These are phyloP conservation scores for Climacium dendroides DNA, from an alignment of 225 moss, liverwort and hornwort genomes.

Conservation along the genomic window DNA sequence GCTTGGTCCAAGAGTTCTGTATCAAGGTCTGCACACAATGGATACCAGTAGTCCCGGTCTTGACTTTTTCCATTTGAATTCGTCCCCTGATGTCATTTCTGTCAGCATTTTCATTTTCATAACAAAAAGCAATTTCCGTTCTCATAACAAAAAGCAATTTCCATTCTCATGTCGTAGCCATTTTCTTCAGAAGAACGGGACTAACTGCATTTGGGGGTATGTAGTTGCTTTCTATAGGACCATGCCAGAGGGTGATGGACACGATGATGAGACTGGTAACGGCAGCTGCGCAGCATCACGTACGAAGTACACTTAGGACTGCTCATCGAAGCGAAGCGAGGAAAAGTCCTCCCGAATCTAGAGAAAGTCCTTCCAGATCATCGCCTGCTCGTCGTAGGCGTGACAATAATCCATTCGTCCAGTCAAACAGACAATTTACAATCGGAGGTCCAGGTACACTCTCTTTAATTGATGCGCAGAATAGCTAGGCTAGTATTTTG, in stretches of 20 bases:
- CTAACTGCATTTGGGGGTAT: slow-evolving; percentile 1
- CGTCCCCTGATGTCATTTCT: not conserved
- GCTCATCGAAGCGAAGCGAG: not conserved
- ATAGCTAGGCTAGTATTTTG: not conserved
- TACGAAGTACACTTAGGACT: not conserved
- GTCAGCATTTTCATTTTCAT: not conserved
- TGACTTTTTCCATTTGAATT: not conserved
- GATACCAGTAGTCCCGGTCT: not conserved
- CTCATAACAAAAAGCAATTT: not conserved
- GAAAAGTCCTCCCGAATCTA: not conserved
- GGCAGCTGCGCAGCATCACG: slow-evolving; percentile 1
- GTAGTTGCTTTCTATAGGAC: slow-evolving; percentile 11
- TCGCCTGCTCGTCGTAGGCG: not conserved
- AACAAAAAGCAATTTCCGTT: not conserved
- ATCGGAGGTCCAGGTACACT: not conserved
- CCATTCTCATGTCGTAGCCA: not conserved
- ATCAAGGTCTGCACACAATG: not conserved
- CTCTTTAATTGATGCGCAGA: not conserved
- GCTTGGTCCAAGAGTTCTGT: not conserved
- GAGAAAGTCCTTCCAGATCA: not conserved
- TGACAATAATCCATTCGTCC: not conserved
- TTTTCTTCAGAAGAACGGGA: not conserved
- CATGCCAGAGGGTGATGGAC: not conserved
- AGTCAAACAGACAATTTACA: not conserved
- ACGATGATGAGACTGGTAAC: not conserved